Evolutionary conservation across 305 asterid genomes (phyloP).

Genomic region (Coffea humblotiana): DNA sequence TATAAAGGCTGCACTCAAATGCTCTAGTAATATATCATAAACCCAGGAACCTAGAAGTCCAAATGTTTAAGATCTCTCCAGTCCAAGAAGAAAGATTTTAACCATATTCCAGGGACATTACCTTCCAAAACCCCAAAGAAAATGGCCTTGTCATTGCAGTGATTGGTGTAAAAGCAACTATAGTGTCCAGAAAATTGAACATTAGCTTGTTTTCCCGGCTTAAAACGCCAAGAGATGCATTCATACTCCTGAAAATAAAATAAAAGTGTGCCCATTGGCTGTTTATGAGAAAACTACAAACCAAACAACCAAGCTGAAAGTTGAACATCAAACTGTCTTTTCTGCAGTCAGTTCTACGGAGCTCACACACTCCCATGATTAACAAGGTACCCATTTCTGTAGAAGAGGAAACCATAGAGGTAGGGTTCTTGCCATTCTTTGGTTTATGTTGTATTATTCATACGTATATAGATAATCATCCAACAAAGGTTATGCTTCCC

Average conservation of each 20-base stretch:
- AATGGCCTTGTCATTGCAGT: too few relatives aligned
- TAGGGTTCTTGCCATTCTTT: background rate
- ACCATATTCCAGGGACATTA: too few relatives aligned
- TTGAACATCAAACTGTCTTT: background rate
- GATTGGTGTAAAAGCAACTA: too few relatives aligned
- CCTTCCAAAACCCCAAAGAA: too few relatives aligned
- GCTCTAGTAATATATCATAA: too few relatives aligned
- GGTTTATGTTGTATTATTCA: background rate
- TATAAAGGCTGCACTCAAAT: too few relatives aligned
- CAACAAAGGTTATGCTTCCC: background rate
- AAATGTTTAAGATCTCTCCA: too few relatives aligned
- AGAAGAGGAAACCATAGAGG: background rate
- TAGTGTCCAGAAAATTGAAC: background rate
- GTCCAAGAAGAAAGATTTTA: too few relatives aligned
- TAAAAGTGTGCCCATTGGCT: background rate
- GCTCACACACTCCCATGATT: background rate
- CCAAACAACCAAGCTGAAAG: background rate
- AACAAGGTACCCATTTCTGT: too few relatives aligned
- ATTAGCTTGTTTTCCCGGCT: background rate
- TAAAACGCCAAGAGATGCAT: background rate
- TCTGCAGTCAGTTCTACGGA: too few relatives aligned
- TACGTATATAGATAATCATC: background rate
- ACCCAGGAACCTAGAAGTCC: too few relatives aligned
- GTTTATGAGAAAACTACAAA: background rate
- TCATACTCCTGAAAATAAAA: too few relatives aligned